Conservation (phyloP, 1,284 basidiomycete genomes). For the Ustilago esculenta region DNA sequence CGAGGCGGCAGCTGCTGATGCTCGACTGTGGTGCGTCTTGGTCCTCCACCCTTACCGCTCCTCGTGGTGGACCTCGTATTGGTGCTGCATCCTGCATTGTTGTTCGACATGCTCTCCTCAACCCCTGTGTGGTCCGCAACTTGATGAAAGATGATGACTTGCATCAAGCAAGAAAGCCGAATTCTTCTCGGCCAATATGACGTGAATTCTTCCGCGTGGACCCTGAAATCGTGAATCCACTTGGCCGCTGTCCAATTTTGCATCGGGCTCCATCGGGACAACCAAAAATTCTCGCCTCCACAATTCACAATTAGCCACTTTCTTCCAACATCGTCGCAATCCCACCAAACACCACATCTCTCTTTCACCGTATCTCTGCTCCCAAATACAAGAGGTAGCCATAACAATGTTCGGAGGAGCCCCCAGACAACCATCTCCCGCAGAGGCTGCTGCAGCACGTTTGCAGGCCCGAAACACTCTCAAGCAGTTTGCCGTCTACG, state of each 20-base stretch:
- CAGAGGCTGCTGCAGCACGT: conserved; percentile 33
- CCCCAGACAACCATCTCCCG: conserved; percentile 28
- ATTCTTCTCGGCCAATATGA: no score
- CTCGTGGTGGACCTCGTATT: neutral
- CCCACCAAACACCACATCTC: neutral
- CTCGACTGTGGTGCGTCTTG: conserved; percentile 17
- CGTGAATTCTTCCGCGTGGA: conserved; percentile 19
- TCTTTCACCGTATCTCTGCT: no score
- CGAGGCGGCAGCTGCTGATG: conserved; percentile 39
- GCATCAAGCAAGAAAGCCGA: neutral
- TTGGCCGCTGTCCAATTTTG: no score
- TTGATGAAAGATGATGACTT: neutral
- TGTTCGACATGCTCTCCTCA: conserved; percentile 13
- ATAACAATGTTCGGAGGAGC: conserved; percentile 46
- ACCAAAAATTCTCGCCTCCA: neutral
- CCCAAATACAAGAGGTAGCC: no score
- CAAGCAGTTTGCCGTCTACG: conserved; percentile 25
- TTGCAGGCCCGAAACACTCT: conserved; percentile 33
- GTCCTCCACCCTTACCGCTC: neutral
- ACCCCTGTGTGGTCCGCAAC: neutral
- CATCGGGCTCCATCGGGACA: neutral
- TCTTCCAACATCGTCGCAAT: neutral
- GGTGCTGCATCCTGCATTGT: conserved; percentile 14
- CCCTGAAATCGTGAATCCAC: no score
- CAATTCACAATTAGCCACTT: neutral